These are phyloP conservation scores for Hibiscus syriacus DNA, from an alignment of 345 rosid species.

Conservation along the genomic window DNA sequence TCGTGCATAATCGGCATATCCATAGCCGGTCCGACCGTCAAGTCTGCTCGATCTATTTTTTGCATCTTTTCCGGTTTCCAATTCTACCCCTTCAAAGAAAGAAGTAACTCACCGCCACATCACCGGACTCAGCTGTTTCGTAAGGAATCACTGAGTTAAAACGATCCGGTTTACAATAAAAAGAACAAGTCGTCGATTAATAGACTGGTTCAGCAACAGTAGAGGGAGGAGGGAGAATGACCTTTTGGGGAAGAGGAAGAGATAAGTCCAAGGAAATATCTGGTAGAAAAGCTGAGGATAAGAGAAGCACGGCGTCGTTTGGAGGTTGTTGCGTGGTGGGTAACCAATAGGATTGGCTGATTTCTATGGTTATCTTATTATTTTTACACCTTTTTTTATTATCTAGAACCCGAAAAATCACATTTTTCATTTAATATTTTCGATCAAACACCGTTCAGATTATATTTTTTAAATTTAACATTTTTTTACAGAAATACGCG, in stretches of 20 bases:
- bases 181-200: neutral
- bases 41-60: slow-evolving; percentile 43
- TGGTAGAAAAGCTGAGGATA: slow-evolving; percentile 3
- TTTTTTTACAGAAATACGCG: too few relatives aligned
- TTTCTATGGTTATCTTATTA: neutral
- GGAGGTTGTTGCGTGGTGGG: neutral
- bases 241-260: slow-evolving; percentile 3
- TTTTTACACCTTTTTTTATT: neutral
- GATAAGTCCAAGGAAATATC: slow-evolving; percentile 9
- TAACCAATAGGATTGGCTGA: neutral
- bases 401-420: too few relatives aligned
- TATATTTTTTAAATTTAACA: too few relatives aligned
- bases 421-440: too few relatives aligned
- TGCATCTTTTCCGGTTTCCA: neutral
- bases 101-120: slow-evolving; percentile 11
- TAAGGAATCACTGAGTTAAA: neutral
- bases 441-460: too few relatives aligned
- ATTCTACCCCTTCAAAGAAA: neutral
- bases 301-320: slow-evolving; percentile 8
- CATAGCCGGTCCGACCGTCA: slow-evolving; percentile 51
- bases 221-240: neutral
- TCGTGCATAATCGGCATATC: slow-evolving; percentile 97
- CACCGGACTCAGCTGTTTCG: neutral
- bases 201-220: neutral
- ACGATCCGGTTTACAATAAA: neutral